Evolutionary conservation across 2,329 filamentous ascomycete species (phyloP).

Genomic region (Emericellopsis atlantica): DNA sequence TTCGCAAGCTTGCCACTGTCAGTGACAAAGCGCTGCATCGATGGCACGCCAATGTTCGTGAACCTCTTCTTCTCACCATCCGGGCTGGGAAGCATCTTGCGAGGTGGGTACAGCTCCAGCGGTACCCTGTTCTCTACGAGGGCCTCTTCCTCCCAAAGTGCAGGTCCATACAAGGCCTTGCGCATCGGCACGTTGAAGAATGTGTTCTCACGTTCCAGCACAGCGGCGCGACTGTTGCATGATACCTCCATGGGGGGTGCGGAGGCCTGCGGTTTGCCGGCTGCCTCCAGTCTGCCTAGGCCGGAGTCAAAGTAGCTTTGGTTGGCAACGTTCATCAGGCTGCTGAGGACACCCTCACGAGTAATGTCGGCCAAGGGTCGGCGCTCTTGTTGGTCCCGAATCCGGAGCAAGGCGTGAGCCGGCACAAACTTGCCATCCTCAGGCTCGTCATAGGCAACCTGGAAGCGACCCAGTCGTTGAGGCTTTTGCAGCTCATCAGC

Average conservation of each 20-base stretch:
- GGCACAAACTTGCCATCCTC: conserved; percentile 53
- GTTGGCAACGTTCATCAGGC: conserved; percentile 68
- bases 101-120: conserved; percentile 47
- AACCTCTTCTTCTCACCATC: conserved; percentile 73
- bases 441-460: conserved; percentile 57
- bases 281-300: conserved; percentile 67
- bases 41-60: conserved; percentile 84
- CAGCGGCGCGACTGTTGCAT: conserved; percentile 54
- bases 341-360: conserved; percentile 57
- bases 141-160: conserved; percentile 53
- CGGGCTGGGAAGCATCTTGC: conserved; percentile 60
- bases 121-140: conserved; percentile 65
- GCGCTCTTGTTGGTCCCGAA: conserved; percentile 56
- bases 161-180: conserved; percentile 58
- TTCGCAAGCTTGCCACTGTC: conserved; percentile 94
- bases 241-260: conserved; percentile 78
- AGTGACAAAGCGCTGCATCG: conserved; percentile 94
- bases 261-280: conserved; percentile 62
- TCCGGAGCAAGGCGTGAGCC: conserved; percentile 68
- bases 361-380: conserved; percentile 58
- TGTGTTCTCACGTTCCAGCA: conserved; percentile 55
- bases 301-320: conserved; percentile 55
- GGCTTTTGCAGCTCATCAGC: conserved; percentile 41
- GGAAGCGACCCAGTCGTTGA: conserved; percentile 52
- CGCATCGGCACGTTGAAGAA: conserved; percentile 73